Base-by-base conservation (phyloP, 2,329 filamentous ascomycete genomes). In the Fonsecaea multimorphosa region DNA sequence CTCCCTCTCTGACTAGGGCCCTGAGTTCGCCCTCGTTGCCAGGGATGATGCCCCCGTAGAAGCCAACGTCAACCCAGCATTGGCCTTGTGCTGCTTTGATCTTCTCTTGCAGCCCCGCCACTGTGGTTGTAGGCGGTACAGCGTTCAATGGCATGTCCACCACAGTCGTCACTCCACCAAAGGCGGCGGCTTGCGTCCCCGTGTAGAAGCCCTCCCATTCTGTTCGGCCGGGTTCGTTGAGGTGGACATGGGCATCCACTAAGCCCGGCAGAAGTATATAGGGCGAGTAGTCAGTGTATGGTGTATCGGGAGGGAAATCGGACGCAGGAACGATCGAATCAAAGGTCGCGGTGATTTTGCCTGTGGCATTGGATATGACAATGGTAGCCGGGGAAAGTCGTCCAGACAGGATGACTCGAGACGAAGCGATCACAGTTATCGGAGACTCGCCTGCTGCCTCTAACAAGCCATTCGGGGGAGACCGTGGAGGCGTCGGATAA, bases 141-240 rank as follows among this genome's bases (percentile, higher is more conserved):
- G 94, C 93, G 79, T 99, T 99, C 68, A 98, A 80, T 36, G 95
- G 95, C 95, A 99, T 99, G 79, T 98, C 95, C 74, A 99, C 83
- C 9, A 99, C 93, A 0, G 95, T 98, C 3, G 95, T 99, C 29
- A 98, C 95, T 73, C 95, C 95, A 46, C 95, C 95, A 73, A 94
- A 96, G 11, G 95, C 95, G 3, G 95, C 95, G 36, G 95, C 95
- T 73, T 91, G 87, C 27, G 95, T 98, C 56, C 95, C 95, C 0
- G 93, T 97, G 82, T 90, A 91, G 83, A 99, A 99, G 11, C 95
- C 95, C 76, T 99, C 95, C 95, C 95, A 98, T 85, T 97, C 94
- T 59, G 94, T 97, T 64, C 95, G 87, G 49, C 95, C 95, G 0
- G 95, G 95, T 80, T 99, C 95, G 75, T 98, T 98, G 72, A 98